Conservation (phyloP, 306 rosid genomes). For the Cucurbita argyrosperma region DNA sequence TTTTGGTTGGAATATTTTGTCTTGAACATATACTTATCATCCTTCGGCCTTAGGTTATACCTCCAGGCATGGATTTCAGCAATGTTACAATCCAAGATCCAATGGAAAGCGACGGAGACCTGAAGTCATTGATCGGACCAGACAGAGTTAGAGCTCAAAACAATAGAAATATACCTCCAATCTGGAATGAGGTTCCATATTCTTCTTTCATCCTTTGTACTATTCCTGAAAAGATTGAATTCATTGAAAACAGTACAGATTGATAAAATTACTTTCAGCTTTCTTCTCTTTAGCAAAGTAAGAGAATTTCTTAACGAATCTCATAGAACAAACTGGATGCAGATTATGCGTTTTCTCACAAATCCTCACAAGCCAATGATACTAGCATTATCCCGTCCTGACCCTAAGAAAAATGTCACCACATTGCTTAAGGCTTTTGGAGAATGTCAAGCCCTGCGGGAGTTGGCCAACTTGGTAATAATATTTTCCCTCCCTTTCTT, state of each 20-base stretch:
- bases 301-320: neutral
- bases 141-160: constrained; percentile 47
- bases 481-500: neutral
- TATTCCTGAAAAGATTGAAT: neutral
- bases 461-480: constrained; percentile 61
- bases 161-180: constrained; percentile 51
- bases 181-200: constrained; percentile 60
- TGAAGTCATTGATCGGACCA: constrained; percentile 48
- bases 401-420: constrained; percentile 76
- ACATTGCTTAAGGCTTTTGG: constrained; percentile 79
- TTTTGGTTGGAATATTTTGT: neutral
- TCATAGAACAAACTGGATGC: constrained; percentile 6
- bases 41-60: constrained; percentile 31
- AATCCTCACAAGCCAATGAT: constrained; percentile 86
- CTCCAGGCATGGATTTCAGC: constrained; percentile 89
- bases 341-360: constrained; percentile 69
- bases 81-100: constrained; percentile 41
- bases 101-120: constrained; percentile 56
- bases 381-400: constrained; percentile 82
- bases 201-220: constrained; percentile 7
- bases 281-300: neutral
- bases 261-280: neutral
- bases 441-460: constrained; percentile 52
- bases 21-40: neutral
- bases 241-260: neutral